These are phyloP conservation scores for Houttuynia cordata DNA, from an alignment of 164 flowering plant species.

Conservation along the genomic window DNA sequence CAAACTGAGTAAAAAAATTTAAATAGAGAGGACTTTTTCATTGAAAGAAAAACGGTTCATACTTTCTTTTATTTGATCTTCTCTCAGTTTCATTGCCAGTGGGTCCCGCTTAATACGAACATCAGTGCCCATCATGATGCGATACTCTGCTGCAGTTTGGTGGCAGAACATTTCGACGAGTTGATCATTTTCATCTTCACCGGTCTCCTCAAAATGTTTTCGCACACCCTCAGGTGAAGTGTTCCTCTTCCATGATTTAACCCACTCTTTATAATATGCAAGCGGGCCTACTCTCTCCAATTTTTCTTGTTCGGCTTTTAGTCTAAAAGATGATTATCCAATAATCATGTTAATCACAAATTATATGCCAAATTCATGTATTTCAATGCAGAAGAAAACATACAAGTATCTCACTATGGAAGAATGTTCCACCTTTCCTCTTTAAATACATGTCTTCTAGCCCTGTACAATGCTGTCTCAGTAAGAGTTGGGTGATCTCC, in stretches of 20 bases:
- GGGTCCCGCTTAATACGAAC: slow-evolving; percentile 78
- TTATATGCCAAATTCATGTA: neutral
- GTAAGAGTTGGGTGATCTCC: slow-evolving; percentile 88
- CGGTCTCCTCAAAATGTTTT: slow-evolving; percentile 94
- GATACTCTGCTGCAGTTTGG: slow-evolving; percentile 82
- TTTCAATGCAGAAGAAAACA: neutral
- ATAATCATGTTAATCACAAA: neutral
- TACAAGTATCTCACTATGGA: neutral
- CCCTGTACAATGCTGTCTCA: slow-evolving; percentile 73
- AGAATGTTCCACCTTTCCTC: slow-evolving; percentile 62
- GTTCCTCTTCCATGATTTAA: slow-evolving; percentile 81
- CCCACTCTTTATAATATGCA: slow-evolving; percentile 98
- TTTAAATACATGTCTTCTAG: slow-evolving; percentile 80
- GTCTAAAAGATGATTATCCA: slow-evolving; percentile 23
- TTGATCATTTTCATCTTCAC: slow-evolving; percentile 89
- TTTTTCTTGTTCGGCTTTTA: slow-evolving; percentile 64
- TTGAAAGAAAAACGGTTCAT: slow-evolving; percentile 10
- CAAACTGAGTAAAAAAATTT: neutral
- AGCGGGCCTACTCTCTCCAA: slow-evolving; percentile 61
- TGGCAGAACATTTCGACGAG: slow-evolving; percentile 68
- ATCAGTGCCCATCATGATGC: slow-evolving; percentile 96
- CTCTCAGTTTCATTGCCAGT: slow-evolving; percentile 88
- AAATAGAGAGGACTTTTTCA: neutral
- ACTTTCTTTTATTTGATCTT: slow-evolving; percentile 94
- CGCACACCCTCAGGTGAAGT: slow-evolving; percentile 90